Base-by-base conservation (phyloP, 352 stramenopile species). In the Phytophthora colocasiae region DNA sequence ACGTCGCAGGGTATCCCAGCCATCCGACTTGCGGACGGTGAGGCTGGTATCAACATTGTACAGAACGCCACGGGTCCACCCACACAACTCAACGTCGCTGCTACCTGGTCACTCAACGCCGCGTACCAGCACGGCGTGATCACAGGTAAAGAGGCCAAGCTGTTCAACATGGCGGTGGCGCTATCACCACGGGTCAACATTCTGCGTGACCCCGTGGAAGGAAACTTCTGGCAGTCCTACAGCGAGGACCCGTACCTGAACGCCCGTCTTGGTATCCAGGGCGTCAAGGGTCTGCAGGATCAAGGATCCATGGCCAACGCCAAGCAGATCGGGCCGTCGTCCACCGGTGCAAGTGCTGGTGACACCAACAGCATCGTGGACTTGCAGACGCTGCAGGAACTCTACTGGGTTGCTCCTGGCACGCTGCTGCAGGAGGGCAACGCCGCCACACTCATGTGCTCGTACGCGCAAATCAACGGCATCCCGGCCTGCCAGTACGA, bases 191-290 rank as follows among this genome's bases (percentile, higher is more conserved):
- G 68, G 3, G 68, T 75, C 8, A 75, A 75, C 62, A 72, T 75
- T 57, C 63, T 75, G 39, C 68, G 68, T 26, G 68, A 75, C 32
- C 34, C 62, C 15, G 57, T 56, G 1, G 34, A 55, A 11, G 67
- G 68, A 14, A 72, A 75, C 56, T 75, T 66, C 51, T 75, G 68
- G 68, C 68, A 75, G 52, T 75, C 68, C 5, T 75, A 72, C 63
- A 75, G 68, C 10, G 68, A 75, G 47, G 68, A 75, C 48, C 68
- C 68, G 40, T 75, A 56, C 52, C 52, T 75, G 15, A 75, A 75
- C 31, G 57, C 68, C 2, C 68, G 68, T 40, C 68, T 75, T 6
- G 63, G 68, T 6, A 46, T 72, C 11, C 68, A 75, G 32, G 63
- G 68, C 10, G 63, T 72, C 8, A 52, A 64, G 22, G 63, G 50